Percentiles rank a stretch among this genome's conserved stretches.
phyloP scores from a whole-genome alignment of 371 early-diverging fungal species.

The Mucor irregularis region DNA sequence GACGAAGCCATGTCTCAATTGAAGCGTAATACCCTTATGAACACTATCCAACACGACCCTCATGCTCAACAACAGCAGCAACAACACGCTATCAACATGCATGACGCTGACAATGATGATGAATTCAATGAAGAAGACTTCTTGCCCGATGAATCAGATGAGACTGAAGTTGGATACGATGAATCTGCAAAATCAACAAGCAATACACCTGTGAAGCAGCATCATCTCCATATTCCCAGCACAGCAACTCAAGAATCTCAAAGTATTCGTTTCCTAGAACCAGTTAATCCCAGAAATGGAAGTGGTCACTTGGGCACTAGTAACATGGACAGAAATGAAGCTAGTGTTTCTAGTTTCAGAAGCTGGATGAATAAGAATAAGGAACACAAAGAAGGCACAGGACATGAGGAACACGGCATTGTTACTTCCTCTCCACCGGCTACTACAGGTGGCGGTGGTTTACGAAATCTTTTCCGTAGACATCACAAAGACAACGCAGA shows the following conservation, averaged over 20 bases:
- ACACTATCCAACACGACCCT: slow-evolving; percentile 29
- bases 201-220: neutral
- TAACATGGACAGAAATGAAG: slow-evolving; percentile 39
- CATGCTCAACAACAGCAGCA: slow-evolving; percentile 7
- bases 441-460: slow-evolving; percentile 8
- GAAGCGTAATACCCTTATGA: slow-evolving; percentile 40
- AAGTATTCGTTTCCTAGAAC: slow-evolving; percentile 50
- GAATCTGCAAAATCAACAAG: neutral
- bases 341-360: slow-evolving; percentile 40
- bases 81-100: slow-evolving; percentile 22
- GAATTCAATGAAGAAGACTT: slow-evolving; percentile 46
- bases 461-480: slow-evolving; percentile 37
- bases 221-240: neutral
- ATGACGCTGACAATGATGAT: slow-evolving; percentile 21
- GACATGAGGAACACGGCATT: neutral
- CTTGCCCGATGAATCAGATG: slow-evolving; percentile 43
- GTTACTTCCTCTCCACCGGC: neutral
- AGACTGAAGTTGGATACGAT: slow-evolving; percentile 5
- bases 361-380: slow-evolving; percentile 31
- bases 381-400: neutral
- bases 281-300: slow-evolving; percentile 39
- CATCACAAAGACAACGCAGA: slow-evolving; percentile 14
- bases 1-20: slow-evolving; percentile 35
- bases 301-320: neutral
- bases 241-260: slow-evolving; percentile 26